Conservation (phyloP, 2,329 filamentous ascomycete species). For the Paecilomyces fulvus region DNA sequence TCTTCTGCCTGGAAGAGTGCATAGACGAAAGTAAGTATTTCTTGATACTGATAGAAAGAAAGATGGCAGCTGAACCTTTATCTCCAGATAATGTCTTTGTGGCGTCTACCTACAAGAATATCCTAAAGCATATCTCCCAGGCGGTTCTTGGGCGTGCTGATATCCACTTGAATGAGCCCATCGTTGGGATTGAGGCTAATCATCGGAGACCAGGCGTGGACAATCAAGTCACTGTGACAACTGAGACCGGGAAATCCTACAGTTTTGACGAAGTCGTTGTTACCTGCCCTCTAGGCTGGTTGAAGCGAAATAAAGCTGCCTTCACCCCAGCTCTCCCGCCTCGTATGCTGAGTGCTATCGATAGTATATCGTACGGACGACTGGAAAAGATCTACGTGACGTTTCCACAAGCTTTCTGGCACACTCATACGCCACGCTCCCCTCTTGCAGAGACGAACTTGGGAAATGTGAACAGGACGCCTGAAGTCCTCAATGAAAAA, state of each 20-base stretch:
- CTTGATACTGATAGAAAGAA: neutral
- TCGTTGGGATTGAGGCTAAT: conserved; percentile 29
- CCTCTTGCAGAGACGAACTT: conserved; percentile 6
- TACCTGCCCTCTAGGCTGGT: conserved; percentile 46
- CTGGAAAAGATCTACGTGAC: conserved; percentile 50
- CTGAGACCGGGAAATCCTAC: conserved; percentile 24
- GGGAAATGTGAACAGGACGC: conserved; percentile 2
- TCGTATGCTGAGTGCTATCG: conserved; percentile 37
- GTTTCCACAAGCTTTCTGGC: conserved; percentile 72
- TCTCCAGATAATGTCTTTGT: conserved; percentile 52
- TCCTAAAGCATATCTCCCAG: conserved; percentile 46
- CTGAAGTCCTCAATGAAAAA: neutral
- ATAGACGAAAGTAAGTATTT: conserved; percentile 47
- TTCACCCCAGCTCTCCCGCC: conserved; percentile 39
- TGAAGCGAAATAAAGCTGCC: conserved; percentile 39
- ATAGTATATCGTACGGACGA: conserved; percentile 39
- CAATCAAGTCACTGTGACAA: conserved; percentile 39
- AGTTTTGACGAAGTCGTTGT: conserved; percentile 45
- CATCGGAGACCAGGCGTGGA: conserved; percentile 12
- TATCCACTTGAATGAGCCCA: conserved; percentile 40
- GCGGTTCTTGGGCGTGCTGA: conserved; percentile 41
- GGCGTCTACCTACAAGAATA: conserved; percentile 51
- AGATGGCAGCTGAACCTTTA: neutral
- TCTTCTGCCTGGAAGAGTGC: conserved; percentile 59
- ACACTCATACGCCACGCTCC: conserved; percentile 26